Percentiles rank a stretch among this genome's conserved stretches.
Evolutionary conservation across 2,329 filamentous ascomycete genomes (phyloP).

Genomic region (Orbilia ellipsospora): DNA sequence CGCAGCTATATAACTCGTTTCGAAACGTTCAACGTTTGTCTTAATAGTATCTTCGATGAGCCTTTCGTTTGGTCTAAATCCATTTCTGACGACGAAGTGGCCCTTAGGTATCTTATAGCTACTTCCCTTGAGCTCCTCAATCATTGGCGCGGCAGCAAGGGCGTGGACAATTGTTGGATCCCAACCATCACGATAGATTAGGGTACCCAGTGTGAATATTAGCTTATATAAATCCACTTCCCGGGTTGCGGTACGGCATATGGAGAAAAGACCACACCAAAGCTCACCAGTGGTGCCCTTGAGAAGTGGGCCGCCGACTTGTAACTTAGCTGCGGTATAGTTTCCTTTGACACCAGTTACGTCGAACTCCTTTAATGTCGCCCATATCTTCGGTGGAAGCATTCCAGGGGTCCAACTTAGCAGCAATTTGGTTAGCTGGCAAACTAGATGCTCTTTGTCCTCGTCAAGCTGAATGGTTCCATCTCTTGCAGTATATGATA

Average conservation of each 20-base stretch:
- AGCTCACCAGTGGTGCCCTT: slow-evolving; percentile 39
- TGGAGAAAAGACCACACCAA: slow-evolving; percentile 36
- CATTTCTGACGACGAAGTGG: slow-evolving; percentile 21
- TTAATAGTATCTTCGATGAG: slow-evolving; percentile 20
- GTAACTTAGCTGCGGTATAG: slow-evolving; percentile 17
- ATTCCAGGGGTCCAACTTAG: slow-evolving; percentile 33
- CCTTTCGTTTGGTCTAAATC: neutral
- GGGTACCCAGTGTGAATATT: slow-evolving; percentile 29
- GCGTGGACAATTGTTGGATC: slow-evolving; percentile 35
- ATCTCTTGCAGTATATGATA: slow-evolving; percentile 33
- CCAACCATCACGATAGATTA: slow-evolving; percentile 25
- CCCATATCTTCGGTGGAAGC: slow-evolving; percentile 36
- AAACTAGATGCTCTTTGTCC: slow-evolving; percentile 35
- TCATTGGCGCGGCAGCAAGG: slow-evolving; percentile 34
- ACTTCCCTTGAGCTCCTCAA: slow-evolving; percentile 9
- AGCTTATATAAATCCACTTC: slow-evolving; percentile 16
- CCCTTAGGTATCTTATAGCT: slow-evolving; percentile 14
- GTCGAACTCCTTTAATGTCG: slow-evolving; percentile 7
- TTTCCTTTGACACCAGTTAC: slow-evolving; percentile 28
- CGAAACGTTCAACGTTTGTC: neutral
- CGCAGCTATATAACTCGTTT: neutral
- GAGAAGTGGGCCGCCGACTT: slow-evolving; percentile 30
- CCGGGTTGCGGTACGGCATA: slow-evolving; percentile 17
- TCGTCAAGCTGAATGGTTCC: slow-evolving; percentile 30
- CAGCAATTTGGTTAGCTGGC: slow-evolving; percentile 28